phyloP scores from a whole-genome alignment of 139 green algal genomes.

The Bryopsis sp. region DNA sequence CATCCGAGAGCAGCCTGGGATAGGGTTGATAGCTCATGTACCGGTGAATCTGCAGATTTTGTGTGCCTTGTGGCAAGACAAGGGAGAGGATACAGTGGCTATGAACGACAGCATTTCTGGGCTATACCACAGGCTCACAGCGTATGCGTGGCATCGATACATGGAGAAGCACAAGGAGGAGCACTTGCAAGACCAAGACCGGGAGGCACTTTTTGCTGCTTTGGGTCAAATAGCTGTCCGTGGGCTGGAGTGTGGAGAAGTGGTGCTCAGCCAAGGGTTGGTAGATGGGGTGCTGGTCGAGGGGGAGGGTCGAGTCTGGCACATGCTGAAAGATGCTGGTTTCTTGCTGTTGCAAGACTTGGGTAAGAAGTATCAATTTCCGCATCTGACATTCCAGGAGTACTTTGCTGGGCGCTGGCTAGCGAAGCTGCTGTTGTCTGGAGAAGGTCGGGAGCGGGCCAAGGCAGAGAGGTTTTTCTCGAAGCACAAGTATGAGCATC shows the following conservation, averaged over 20 bases:
- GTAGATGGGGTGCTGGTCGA: not conserved
- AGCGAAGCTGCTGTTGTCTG: not conserved
- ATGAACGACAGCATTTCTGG: not conserved
- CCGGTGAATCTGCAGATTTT: constrained; percentile 2
- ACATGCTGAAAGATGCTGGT: constrained; percentile 1
- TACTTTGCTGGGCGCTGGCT: not conserved
- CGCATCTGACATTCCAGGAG: constrained; percentile 12
- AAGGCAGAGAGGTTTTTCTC: not conserved
- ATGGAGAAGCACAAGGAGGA: not conserved
- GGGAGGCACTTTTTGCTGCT: not conserved
- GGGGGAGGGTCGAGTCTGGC: too few relatives aligned
- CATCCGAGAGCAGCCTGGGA: not conserved
- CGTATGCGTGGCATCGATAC: not conserved
- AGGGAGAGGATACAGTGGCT: not conserved
- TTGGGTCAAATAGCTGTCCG: not conserved
- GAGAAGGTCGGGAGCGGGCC: not conserved
- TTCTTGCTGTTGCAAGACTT: not conserved
- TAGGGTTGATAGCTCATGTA: not conserved
- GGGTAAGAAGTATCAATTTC: constrained; percentile 1
- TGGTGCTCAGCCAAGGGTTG: not conserved
- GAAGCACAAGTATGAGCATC: not conserved
- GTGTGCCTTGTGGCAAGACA: not conserved
- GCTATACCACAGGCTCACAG: not conserved
- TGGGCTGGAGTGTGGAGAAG: not conserved
- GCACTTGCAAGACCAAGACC: too few relatives aligned